Evolutionary conservation across 2,329 filamentous ascomycete genomes (phyloP).

Genomic region (Fusarium penzigii): DNA sequence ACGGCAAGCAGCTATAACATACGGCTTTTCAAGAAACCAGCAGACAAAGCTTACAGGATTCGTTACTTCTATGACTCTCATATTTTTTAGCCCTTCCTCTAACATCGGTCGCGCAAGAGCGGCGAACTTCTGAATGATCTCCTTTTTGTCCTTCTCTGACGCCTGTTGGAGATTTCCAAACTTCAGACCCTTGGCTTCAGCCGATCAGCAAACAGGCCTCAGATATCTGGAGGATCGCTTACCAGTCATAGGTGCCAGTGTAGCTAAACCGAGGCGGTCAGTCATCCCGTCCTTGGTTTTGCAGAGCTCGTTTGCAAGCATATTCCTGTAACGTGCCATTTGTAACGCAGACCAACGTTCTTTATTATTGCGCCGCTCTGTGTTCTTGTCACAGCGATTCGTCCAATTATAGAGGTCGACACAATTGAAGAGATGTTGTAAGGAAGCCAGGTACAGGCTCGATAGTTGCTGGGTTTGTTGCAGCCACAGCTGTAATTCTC

Average conservation of each 20-base stretch:
- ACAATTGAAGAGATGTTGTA: slow-evolving; percentile 1
- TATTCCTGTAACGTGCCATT: slow-evolving; percentile 1
- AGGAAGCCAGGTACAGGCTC: background rate
- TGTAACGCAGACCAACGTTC: background rate
- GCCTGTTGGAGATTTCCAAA: slow-evolving; percentile 1
- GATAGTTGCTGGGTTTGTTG: background rate
- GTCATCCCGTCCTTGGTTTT: slow-evolving; percentile 1
- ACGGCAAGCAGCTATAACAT: background rate
- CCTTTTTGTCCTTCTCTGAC: background rate
- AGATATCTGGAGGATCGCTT: background rate
- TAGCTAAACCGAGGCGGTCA: slow-evolving; percentile 1
- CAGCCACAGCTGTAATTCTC: background rate
- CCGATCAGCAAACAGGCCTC: background rate
- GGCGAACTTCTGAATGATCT: slow-evolving; percentile 1
- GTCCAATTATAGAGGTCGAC: slow-evolving; percentile 2
- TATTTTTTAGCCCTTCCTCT: background rate
- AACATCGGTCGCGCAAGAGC: slow-evolving; percentile 1
- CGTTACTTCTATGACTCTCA: background rate
- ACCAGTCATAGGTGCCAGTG: slow-evolving; percentile 1
- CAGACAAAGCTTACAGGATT: slow-evolving; percentile 3
- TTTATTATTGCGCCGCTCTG: background rate
- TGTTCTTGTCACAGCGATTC: background rate
- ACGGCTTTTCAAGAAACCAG: slow-evolving; percentile 4
- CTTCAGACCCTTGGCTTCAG: background rate
- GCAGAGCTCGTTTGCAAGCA: slow-evolving; percentile 3